These are phyloP conservation scores for Parachaetomium inaequale DNA, from an alignment of 495 filamentous ascomycete species.

Conservation along the genomic window DNA sequence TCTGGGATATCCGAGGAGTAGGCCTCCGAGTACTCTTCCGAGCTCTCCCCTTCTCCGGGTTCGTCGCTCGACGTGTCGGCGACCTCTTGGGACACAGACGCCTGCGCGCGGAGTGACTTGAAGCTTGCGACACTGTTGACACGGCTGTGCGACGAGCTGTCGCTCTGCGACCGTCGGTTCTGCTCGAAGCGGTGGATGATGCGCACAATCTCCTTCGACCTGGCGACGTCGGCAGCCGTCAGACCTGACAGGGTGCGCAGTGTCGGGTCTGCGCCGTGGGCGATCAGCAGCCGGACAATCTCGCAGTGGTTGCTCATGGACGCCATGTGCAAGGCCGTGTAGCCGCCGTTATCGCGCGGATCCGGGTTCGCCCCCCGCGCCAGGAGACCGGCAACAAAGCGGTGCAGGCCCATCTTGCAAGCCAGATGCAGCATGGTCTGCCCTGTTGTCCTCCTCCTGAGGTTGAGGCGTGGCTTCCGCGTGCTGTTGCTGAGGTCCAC, in stretches of 20 bases:
- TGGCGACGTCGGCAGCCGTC: conserved; percentile 68
- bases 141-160: conserved; percentile 49
- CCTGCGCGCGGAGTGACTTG: conserved; percentile 51
- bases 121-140: conserved; percentile 64
- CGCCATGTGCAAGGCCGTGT: conserved; percentile 80
- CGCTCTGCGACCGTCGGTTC: conserved; percentile 55
- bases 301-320: conserved; percentile 71
- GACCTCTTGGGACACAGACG: conserved; percentile 34
- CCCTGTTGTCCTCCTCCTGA: conserved; percentile 53
- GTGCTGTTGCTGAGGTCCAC: conserved; percentile 75
- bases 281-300: conserved; percentile 70
- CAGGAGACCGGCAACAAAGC: conserved; percentile 76
- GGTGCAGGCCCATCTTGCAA: conserved; percentile 67
- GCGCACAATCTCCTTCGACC: conserved; percentile 54
- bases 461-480: conserved; percentile 60
- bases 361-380: conserved; percentile 77
- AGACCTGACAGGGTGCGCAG: conserved; percentile 67
- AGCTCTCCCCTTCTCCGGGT: conserved; percentile 39
- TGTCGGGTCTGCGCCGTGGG: conserved; percentile 67
- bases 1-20: conserved; percentile 35
- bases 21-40: conserved; percentile 44
- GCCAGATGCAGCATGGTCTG: conserved; percentile 83
- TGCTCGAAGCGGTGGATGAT: conserved; percentile 53
- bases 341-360: conserved; percentile 72
- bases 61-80: conserved; percentile 34